Percentiles rank a stretch among this genome's conserved stretches.
phyloP scores from a whole-genome alignment of 2,329 filamentous ascomycete genomes.

The Boeremia lycopersici region DNA sequence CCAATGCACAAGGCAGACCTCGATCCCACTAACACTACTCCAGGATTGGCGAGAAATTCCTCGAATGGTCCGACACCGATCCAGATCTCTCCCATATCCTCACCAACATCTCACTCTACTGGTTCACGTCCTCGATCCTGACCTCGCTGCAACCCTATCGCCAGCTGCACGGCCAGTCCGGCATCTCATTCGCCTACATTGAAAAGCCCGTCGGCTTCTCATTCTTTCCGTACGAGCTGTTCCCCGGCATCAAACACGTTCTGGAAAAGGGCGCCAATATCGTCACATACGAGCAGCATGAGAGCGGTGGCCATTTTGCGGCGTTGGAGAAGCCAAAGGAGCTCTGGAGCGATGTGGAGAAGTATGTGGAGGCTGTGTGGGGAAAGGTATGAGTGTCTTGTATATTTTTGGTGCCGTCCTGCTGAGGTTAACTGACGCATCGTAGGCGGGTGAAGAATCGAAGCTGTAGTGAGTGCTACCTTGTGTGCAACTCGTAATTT shows the following conservation, averaged over 20 bases:
- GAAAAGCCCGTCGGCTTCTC: constrained; percentile 53
- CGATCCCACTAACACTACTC: background rate
- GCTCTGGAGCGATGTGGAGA: constrained; percentile 54
- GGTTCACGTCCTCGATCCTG: constrained; percentile 57
- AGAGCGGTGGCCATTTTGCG: constrained; percentile 62
- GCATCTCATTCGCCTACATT: background rate
- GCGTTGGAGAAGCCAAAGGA: constrained; percentile 53
- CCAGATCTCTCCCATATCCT: constrained; percentile 54
- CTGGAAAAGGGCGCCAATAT: constrained; percentile 48
- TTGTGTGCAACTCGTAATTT: too few relatives aligned
- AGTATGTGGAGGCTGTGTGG: constrained; percentile 51
- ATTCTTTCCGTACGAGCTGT: constrained; percentile 53
- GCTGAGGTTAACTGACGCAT: background rate
- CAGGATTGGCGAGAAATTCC: constrained; percentile 62
- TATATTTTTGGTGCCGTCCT: background rate
- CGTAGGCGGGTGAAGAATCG: background rate
- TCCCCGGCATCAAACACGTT: constrained; percentile 47
- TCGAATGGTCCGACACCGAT: constrained; percentile 59
- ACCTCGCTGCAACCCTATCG: constrained; percentile 59
- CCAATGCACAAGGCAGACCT: background rate
- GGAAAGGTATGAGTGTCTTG: constrained; percentile 27
- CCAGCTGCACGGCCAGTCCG: constrained; percentile 6
- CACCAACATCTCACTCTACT: constrained; percentile 60
- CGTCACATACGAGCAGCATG: constrained; percentile 48
- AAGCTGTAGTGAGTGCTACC: background rate